Conservation (phyloP, 2,329 filamentous ascomycete genomes). For the Ceratocystis cacaofunesta region DNA sequence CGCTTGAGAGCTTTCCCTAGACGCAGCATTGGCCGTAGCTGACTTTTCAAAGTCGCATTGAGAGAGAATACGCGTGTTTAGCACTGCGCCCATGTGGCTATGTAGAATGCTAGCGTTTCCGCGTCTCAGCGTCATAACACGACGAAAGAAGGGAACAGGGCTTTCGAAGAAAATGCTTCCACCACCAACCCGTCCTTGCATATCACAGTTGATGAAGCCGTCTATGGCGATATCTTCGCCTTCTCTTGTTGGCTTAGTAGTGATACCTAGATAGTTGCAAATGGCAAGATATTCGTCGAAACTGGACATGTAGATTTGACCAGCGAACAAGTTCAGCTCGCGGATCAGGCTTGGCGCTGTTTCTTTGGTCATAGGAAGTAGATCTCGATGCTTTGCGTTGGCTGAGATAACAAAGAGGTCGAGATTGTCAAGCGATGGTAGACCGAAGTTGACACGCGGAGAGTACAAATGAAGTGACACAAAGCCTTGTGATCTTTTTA, state of each 20-base stretch:
- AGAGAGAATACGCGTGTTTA: slow-evolving; percentile 23
- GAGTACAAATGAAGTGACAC: slow-evolving; percentile 38
- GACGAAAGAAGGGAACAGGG: slow-evolving; percentile 27
- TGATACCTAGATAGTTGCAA: slow-evolving; percentile 39
- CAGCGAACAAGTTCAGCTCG: slow-evolving; percentile 51
- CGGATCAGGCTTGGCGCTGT: slow-evolving; percentile 22
- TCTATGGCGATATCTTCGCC: slow-evolving; percentile 21
- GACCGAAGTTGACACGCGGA: slow-evolving; percentile 28
- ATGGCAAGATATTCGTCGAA: slow-evolving; percentile 38
- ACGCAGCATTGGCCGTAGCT: too few species aligned
- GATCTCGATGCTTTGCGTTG: neutral
- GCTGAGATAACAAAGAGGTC: slow-evolving; percentile 29
- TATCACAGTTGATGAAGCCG: slow-evolving; percentile 24
- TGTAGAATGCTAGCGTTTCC: slow-evolving; percentile 27
- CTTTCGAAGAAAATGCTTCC: slow-evolving; percentile 22
- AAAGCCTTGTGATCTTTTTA: slow-evolving; percentile 23
- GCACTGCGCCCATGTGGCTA: slow-evolving; percentile 29
- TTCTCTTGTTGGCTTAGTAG: slow-evolving; percentile 20
- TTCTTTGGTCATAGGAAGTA: slow-evolving; percentile 16
- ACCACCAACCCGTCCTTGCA: slow-evolving; percentile 10
- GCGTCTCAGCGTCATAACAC: slow-evolving; percentile 26
- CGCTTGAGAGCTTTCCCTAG: too few species aligned
- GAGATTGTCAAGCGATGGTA: slow-evolving; percentile 31
- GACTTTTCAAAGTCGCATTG: slow-evolving; percentile 18
- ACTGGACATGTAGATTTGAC: slow-evolving; percentile 46